Base-by-base conservation (phyloP, 2,329 filamentous ascomycete species). In the Cadophora malorum region DNA sequence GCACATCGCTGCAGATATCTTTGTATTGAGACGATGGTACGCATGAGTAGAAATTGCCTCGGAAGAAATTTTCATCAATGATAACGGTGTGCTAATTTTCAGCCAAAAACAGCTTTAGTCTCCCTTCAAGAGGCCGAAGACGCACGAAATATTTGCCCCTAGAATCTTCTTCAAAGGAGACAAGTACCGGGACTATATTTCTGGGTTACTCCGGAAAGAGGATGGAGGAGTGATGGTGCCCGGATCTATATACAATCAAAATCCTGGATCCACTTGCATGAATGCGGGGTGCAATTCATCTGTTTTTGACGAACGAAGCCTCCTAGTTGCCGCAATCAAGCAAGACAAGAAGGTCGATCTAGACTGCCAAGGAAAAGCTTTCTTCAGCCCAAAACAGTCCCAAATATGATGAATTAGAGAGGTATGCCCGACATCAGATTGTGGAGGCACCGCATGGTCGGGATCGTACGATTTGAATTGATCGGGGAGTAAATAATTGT, bases 241-340 rank as follows among this genome's bases (percentile, higher is more conserved):
- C 31, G 28, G 25, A 63, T 52, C 28, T 45, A 45, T 2, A 21
- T 58, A 45, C 7, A 33, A 64, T 33, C n/a, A 53, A 59, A 3
- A 33, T 14, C 10, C 52, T 21, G 33, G n/a, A 47, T 35, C 25
- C 16, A 28, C 63, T 64, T 58, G 52, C 35, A 23, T 58, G 16
- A 35, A 58, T 64, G 63, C 19, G 35, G 63, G 35, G 62, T 55
- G 45, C 33, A 21, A 38, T 58, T 31, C 63, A 58, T 49, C 23
- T 56, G 35, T 64, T 28, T 35, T 19, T 12, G 28, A 64, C 23
- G 19, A 33, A 31, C 14, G 4, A 5, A 45, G 4, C 16, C 14
- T 21, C 45, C 45, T 10, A 49, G 19, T 19, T 49, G 19, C 45
- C 7, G 45, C 12, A 49, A 8, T 49, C 23, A 38, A 56, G 28